Percentiles rank a stretch among this genome's conserved stretches.
These are phyloP conservation scores for Hansenula lynferdii DNA, from an alignment of 1,139 yeast species.

Conservation along the genomic window DNA sequence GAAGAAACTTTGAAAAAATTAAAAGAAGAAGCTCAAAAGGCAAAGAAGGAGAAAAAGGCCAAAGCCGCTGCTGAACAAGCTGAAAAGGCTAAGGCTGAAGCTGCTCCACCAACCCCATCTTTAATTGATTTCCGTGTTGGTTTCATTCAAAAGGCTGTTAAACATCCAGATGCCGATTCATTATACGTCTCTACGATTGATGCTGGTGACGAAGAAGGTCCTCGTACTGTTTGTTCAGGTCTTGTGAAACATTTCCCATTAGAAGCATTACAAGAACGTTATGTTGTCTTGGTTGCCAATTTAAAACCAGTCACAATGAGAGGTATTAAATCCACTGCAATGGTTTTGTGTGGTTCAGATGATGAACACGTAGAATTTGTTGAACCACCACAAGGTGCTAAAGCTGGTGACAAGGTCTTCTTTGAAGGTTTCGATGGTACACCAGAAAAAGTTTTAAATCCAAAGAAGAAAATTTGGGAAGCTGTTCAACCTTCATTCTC, in stretches of 20 bases:
- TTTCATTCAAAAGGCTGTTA: slow-evolving; percentile 90
- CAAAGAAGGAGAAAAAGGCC: slow-evolving; percentile 74
- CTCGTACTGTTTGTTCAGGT: slow-evolving; percentile 98
- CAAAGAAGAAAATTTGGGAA: slow-evolving; percentile 99
- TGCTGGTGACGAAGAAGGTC: slow-evolving; percentile 94
- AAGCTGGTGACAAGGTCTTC: slow-evolving; percentile 95
- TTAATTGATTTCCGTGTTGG: slow-evolving; percentile 94
- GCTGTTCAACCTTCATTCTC: slow-evolving; percentile 86
- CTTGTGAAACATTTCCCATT: slow-evolving; percentile 72
- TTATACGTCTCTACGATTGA: slow-evolving; percentile 94
- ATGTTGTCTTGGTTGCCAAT: slow-evolving; percentile 81
- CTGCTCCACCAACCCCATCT: slow-evolving; percentile 67
- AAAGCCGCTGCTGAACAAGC: slow-evolving; percentile 55
- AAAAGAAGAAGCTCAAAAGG: slow-evolving; percentile 65
- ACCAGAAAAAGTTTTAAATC: slow-evolving; percentile 92
- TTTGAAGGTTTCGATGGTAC: slow-evolving; percentile 85
- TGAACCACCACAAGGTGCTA: slow-evolving; percentile 90
- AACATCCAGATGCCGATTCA: slow-evolving; percentile 97
- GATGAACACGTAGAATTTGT: slow-evolving; percentile 77
- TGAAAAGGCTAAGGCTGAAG: slow-evolving; percentile 46
- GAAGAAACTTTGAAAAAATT: slow-evolving; percentile 61
- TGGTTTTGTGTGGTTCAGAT: slow-evolving; percentile 93
- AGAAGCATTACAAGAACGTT: slow-evolving; percentile 79
- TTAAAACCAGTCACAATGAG: slow-evolving; percentile 91
- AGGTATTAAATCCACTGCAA: slow-evolving; percentile 91